Percentiles rank a stretch among this genome's conserved stretches.
Conservation (phyloP, 441 rosid species). For the Gossypium trilobum region DNA sequence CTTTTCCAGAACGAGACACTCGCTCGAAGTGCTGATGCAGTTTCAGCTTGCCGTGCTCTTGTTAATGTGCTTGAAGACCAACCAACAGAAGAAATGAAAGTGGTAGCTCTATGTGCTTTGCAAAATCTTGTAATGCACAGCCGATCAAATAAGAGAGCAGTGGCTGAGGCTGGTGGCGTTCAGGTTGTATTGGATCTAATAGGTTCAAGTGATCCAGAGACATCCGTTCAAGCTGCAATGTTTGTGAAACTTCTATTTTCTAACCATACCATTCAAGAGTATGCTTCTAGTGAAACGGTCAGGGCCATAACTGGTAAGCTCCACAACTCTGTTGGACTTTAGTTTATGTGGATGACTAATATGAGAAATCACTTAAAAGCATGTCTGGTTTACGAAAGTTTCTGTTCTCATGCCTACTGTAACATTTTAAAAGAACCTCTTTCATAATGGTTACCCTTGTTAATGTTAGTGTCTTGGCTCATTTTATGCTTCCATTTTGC, state of each 20-base stretch:
- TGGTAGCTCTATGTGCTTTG: constrained; percentile 94
- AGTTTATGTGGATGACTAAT: not conserved
- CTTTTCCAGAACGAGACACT: constrained; percentile 93
- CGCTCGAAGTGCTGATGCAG: constrained; percentile 95
- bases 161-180: constrained; percentile 99
- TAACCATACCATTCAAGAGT: constrained; percentile 95
- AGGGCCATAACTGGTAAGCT: constrained; percentile 95
- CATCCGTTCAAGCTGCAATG: constrained; percentile 98
- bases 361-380: constrained; percentile 8
- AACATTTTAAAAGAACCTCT: constrained; percentile 5
- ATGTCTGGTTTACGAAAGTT: not conserved
- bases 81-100: constrained; percentile 99
- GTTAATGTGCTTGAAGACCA: constrained; percentile 98
- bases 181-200: constrained; percentile 95
- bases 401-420: not conserved
- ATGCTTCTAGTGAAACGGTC: constrained; percentile 97
- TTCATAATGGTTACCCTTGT: not conserved
- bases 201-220: constrained; percentile 95
- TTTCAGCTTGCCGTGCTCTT: constrained; percentile 94
- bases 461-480: not conserved
- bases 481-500: not conserved
- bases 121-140: constrained; percentile 98
- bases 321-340: not conserved
- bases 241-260: constrained; percentile 91
- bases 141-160: constrained; percentile 94